Evolutionary conservation across 306 rosid species (phyloP).

Genomic region (Erythrophleum fordii): DNA sequence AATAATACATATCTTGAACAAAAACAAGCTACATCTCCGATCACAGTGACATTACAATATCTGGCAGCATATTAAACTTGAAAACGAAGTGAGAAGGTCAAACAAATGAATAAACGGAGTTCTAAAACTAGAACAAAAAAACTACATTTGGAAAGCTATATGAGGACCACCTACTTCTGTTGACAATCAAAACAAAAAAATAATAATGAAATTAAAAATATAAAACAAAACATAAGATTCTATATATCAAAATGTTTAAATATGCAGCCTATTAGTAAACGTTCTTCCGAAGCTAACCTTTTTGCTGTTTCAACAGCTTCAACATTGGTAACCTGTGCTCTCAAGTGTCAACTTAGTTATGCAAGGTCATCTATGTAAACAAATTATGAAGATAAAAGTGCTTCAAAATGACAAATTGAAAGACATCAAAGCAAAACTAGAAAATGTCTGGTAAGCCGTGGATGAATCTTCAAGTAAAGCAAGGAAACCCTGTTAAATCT

Average conservation of each 20-base stretch:
- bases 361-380: not conserved
- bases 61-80: constrained; percentile 31
- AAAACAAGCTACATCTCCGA: not conserved
- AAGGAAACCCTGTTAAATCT: constrained; percentile 18
- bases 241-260: constrained; percentile 14
- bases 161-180: constrained; percentile 17
- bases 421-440: constrained; percentile 7
- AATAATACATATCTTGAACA: constrained; percentile 14
- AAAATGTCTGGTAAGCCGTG: not conserved
- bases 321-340: constrained; percentile 70
- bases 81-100: constrained; percentile 28
- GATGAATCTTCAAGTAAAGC: constrained; percentile 1
- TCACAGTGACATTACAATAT: constrained; percentile 19
- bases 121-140: constrained; percentile 21
- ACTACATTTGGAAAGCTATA: constrained; percentile 17
- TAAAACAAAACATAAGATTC: not conserved
- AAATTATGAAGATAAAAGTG: constrained; percentile 23
- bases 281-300: constrained; percentile 90
- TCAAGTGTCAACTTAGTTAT: constrained; percentile 22
- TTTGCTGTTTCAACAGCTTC: constrained; percentile 93
- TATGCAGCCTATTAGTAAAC: constrained; percentile 75
- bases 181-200: constrained; percentile 20
- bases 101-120: constrained; percentile 27
- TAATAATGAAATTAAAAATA: constrained; percentile 7
- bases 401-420: constrained; percentile 18